Evolutionary conservation across 495 filamentous ascomycete genomes (phyloP).

Genomic region (Talaromyces thailandensis): DNA sequence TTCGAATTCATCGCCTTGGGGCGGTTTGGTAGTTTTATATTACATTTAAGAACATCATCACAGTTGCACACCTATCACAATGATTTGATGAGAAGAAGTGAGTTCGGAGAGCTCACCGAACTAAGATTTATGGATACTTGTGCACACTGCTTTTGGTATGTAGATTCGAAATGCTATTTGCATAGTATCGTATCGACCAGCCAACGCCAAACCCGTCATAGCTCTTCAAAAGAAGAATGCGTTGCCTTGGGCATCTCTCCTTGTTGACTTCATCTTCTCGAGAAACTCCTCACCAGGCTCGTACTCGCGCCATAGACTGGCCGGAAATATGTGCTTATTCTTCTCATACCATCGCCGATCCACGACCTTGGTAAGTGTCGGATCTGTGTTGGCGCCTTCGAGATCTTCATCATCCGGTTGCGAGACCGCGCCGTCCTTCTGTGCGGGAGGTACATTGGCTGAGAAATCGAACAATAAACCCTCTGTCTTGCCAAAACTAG

Average conservation of each 20-base stretch:
- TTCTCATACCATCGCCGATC: constrained; percentile 93
- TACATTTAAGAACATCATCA: not conserved
- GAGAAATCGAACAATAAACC: constrained; percentile 71
- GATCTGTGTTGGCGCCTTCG: constrained; percentile 73
- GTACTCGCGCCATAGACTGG: constrained; percentile 92
- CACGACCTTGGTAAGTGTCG: constrained; percentile 84
- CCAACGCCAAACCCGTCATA: not conserved
- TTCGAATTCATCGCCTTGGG: not conserved
- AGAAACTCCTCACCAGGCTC: constrained; percentile 82
- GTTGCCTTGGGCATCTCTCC: constrained; percentile 80
- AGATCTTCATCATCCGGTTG: constrained; percentile 40
- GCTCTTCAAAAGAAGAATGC: constrained; percentile 72
- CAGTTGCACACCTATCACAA: not conserved
- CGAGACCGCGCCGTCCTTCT: constrained; percentile 37
- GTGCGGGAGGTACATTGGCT: constrained; percentile 35
- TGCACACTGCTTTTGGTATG: not conserved
- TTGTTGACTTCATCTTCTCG: constrained; percentile 51
- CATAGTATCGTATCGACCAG: not conserved
- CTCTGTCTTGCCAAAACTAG: constrained; percentile 46
- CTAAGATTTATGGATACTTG: not conserved
- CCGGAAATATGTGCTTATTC: constrained; percentile 97
- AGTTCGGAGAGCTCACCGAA: not conserved
- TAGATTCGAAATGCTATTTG: not conserved
- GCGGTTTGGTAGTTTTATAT: too few species aligned
- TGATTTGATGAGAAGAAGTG: not conserved